A percentile compares a stretch with the other conserved stretches of the same genome.
Evolutionary conservation across 768 basidiomycete genomes (phyloP).

Genomic region (Lactarius trivialis): DNA sequence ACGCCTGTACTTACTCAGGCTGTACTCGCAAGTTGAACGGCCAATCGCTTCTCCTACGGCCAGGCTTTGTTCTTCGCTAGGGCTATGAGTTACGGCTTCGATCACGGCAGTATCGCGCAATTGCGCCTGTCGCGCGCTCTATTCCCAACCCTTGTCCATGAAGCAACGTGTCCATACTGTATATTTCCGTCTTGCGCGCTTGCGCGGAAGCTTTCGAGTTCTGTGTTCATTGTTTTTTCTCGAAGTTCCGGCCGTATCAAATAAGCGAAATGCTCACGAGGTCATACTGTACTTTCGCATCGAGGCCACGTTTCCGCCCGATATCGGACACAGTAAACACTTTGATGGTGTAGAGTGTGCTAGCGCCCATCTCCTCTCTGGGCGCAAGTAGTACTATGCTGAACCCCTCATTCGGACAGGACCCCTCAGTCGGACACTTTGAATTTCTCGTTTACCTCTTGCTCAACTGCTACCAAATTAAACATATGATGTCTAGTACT

Average conservation of each 20-base stretch:
- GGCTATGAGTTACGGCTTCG: background rate
- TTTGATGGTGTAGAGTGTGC: background rate
- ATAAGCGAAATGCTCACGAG: background rate
- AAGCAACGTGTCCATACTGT: background rate
- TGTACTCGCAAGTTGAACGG: background rate
- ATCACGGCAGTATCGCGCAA: background rate
- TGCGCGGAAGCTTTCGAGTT: too few relatives aligned
- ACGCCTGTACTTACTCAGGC: too few relatives aligned
- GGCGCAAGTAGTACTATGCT: background rate
- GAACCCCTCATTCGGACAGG: too few relatives aligned
- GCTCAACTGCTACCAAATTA: too few relatives aligned
- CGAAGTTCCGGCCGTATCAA: background rate
- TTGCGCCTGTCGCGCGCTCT: background rate
- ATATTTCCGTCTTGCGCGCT: too few relatives aligned
- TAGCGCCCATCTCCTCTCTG: background rate
- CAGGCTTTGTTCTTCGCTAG: background rate
- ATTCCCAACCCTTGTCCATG: background rate
- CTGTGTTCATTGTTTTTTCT: background rate
- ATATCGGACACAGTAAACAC: background rate
- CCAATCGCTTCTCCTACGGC: background rate
- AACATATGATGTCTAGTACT: too few relatives aligned
- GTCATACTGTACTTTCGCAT: background rate
- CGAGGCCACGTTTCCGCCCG: background rate
- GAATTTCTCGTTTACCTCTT: too few relatives aligned
- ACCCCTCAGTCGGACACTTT: too few relatives aligned